Percentiles rank a stretch among this genome's conserved stretches.
Conservation (phyloP, 495 filamentous ascomycete genomes). For the Paragyromitra xinjiangensis region DNA sequence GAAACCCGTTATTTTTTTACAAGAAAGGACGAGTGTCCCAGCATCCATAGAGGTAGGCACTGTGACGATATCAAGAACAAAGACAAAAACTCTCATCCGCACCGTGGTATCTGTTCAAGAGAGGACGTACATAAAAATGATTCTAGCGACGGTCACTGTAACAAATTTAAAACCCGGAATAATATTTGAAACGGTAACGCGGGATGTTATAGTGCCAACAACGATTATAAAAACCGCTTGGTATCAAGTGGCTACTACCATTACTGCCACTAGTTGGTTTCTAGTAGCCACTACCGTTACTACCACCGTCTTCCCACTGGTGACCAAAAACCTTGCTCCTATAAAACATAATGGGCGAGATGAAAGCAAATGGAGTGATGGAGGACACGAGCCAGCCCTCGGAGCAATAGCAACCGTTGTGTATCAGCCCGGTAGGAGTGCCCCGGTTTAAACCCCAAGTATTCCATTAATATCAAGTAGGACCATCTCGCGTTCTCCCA, state of each 20-base stretch:
- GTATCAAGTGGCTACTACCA: not conserved
- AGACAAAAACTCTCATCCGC: not conserved
- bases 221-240: not conserved
- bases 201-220: not conserved
- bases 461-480: not conserved
- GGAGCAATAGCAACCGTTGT: not conserved
- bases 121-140: not conserved
- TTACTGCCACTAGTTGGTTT: slow-evolving; percentile 1
- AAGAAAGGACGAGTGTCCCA: not conserved
- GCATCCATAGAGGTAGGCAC: slow-evolving; percentile 1
- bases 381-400: not conserved
- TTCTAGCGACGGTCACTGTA: not conserved
- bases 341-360: not conserved
- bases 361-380: not conserved
- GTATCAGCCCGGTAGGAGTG: not conserved
- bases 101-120: not conserved
- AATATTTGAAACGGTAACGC: not conserved
- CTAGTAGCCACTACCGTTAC: not conserved
- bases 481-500: not conserved
- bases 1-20: not conserved
- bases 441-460: too few relatives aligned
- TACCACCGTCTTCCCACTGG: not conserved
- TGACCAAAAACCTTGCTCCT: not conserved
- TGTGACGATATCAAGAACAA: not conserved
- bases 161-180: not conserved